Evolutionary conservation across 140 eudicot genomes (phyloP).

Genomic region (Oenanthe javanica): DNA sequence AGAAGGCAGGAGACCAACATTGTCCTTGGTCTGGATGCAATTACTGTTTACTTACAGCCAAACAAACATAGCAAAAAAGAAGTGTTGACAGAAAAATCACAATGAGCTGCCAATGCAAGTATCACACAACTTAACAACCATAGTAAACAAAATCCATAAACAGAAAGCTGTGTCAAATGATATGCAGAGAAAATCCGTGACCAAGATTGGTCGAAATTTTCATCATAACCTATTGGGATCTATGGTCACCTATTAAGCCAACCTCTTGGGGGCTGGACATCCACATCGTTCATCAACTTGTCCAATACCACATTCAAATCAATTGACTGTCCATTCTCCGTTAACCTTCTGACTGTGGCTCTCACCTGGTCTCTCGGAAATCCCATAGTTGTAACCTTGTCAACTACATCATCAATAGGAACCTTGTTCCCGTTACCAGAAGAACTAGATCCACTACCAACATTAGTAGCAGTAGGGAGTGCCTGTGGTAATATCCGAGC

Average conservation of each 20-base stretch:
- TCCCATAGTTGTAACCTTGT: slow-evolving; percentile 85
- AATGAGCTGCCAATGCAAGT: neutral
- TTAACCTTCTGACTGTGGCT: slow-evolving; percentile 74
- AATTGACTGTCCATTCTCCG: slow-evolving; percentile 85
- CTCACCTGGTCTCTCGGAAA: slow-evolving; percentile 86
- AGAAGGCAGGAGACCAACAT: neutral
- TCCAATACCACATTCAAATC: slow-evolving; percentile 86
- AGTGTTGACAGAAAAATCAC: neutral
- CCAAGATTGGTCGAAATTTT: neutral
- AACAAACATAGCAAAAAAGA: neutral
- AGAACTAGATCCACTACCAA: slow-evolving; percentile 47
- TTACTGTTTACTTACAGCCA: neutral
- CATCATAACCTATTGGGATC: no score
- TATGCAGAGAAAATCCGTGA: neutral
- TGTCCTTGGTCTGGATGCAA: neutral
- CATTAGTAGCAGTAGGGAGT: slow-evolving; percentile 59
- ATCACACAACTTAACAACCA: neutral
- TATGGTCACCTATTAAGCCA: slow-evolving; percentile 61
- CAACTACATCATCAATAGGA: slow-evolving; percentile 91
- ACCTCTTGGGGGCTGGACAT: slow-evolving; percentile 49
- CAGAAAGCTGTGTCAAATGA: neutral
- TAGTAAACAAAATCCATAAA: neutral
- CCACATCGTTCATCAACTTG: slow-evolving; percentile 91
- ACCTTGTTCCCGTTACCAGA: slow-evolving; percentile 64
- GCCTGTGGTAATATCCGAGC: slow-evolving; percentile 76